Evolutionary conservation across 192 early-diverging fungal genomes (phyloP), one percentile per base, ranked within the genome.

Genomic region (Coemansia sp.): DNA sequence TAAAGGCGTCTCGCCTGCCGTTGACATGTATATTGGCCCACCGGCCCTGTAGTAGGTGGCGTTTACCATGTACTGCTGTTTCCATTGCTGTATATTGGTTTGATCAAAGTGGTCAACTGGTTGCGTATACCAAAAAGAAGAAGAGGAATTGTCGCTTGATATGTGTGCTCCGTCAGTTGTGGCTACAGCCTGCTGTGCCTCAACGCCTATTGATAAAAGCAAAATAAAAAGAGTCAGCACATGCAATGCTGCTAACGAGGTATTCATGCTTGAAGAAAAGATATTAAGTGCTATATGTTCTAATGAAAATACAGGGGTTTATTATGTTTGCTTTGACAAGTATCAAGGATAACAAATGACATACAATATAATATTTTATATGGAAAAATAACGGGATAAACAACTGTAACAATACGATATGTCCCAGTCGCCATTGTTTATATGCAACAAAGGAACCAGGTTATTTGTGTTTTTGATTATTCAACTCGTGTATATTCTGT

Each of bases 1-100:
- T 26, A 75, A 26, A 3, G 73, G 36, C 19, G 40, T 45, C 63
- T 80, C 78, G 10, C 78, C 78, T 8, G 78, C 73, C 4, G 68
- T 74, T 13, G 67, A 69, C 19, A 80, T 55, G 51, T 63, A 80
- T 11, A 80, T 72, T 2, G 78, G 78, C 3, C 78, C 78, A 1
- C 78, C 78, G 0, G 69, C 55, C 52, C 57, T 47, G 67, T 80
- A 80, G 48, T 62, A 75, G 1, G 72, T 80, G 5, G 73, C 72
- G 16, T 80, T 80, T 10, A 75, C 66, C n/a, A 72, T 63, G 12
- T 75, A 80, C 55, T 71, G 78, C 61, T 80, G 78, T 49, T 71
- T 56, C 65, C 73, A 80, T 26, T 62, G 68, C 16, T 61, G 63
- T 41, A 18, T 51, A 41, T 66, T 70, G 42, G 54, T 51, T 56